These are phyloP conservation scores for Drosera spatulata DNA, from an alignment of 179 eudicot species.

Conservation along the genomic window DNA sequence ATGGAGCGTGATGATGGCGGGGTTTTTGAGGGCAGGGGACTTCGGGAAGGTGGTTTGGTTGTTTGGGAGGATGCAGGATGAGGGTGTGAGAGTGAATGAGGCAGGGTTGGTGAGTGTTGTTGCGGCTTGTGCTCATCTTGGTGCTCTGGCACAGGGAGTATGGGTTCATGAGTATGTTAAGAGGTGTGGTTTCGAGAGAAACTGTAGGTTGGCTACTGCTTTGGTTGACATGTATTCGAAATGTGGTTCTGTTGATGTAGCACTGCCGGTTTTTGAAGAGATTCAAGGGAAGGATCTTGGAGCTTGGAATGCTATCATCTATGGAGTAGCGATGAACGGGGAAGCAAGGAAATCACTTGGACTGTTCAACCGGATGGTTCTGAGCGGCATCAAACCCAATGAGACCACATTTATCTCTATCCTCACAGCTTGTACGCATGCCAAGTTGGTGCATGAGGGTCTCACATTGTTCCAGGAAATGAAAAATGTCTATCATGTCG, in stretches of 20 bases:
- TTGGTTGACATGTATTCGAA: constrained; percentile 36
- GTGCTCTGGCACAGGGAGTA: constrained; percentile 30
- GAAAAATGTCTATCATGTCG: constrained; percentile 15
- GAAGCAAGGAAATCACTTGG: constrained; percentile 20
- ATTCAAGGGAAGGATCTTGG: constrained; percentile 23
- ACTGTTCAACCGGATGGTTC: constrained; percentile 17
- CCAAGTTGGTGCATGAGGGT: constrained; percentile 23
- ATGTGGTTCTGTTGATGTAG: constrained; percentile 25
- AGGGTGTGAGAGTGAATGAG: constrained; percentile 21
- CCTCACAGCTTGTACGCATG: constrained; percentile 30
- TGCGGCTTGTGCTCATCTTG: constrained; percentile 36
- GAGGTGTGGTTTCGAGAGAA: constrained; percentile 12
- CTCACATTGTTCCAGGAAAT: constrained; percentile 22
- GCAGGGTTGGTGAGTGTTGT: constrained; percentile 25
- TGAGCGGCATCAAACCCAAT: constrained; percentile 14
- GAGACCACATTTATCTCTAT: constrained; percentile 26
- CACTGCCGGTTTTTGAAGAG: constrained; percentile 20
- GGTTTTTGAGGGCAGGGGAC: constrained; percentile 16
- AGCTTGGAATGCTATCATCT: constrained; percentile 37
- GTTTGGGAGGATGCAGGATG: constrained; percentile 20
- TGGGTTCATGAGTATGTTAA: constrained; percentile 29
- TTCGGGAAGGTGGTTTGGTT: constrained; percentile 19
- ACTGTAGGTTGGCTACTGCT: constrained; percentile 28
- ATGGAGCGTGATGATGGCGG: constrained; percentile 36
- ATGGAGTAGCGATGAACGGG: constrained; percentile 28